phyloP scores from a whole-genome alignment of 305 asterid genomes.

The Fraxinus nigra region DNA sequence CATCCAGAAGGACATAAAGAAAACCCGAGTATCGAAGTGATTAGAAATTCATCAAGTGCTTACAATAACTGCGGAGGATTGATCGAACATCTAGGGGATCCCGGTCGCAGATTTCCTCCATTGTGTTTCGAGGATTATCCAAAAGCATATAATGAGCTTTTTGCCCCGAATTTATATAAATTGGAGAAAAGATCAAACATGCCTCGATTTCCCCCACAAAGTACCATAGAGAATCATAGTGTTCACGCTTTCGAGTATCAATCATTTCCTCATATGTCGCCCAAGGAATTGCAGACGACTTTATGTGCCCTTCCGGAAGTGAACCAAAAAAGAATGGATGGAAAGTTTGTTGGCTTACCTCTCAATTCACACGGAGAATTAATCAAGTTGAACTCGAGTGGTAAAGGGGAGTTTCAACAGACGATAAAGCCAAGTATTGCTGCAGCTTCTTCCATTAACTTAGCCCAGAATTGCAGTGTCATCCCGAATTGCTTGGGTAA shows the following conservation, averaged over 20 bases:
- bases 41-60: constrained; percentile 23
- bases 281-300: constrained; percentile 38
- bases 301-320: constrained; percentile 31
- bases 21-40: constrained; percentile 24
- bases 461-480: constrained; percentile 26
- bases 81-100: constrained; percentile 31
- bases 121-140: constrained; percentile 35
- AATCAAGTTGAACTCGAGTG: constrained; percentile 37
- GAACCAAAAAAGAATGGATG: constrained; percentile 32
- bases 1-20: constrained; percentile 30
- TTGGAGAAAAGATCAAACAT: constrained; percentile 15
- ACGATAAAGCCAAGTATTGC: constrained; percentile 28
- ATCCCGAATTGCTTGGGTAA: constrained; percentile 21
- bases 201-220: constrained; percentile 28
- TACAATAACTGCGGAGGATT: constrained; percentile 25
- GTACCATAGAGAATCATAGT: constrained; percentile 21
- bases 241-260: constrained; percentile 33
- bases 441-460: constrained; percentile 29
- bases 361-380: constrained; percentile 72
- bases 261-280: constrained; percentile 37
- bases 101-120: constrained; percentile 30
- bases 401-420: constrained; percentile 34
- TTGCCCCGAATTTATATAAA: constrained; percentile 22
- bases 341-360: constrained; percentile 56
- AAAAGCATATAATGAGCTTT: constrained; percentile 34